phyloP scores from a whole-genome alignment of 1,284 basidiomycete genomes.

The Pisolithus thermaeus region DNA sequence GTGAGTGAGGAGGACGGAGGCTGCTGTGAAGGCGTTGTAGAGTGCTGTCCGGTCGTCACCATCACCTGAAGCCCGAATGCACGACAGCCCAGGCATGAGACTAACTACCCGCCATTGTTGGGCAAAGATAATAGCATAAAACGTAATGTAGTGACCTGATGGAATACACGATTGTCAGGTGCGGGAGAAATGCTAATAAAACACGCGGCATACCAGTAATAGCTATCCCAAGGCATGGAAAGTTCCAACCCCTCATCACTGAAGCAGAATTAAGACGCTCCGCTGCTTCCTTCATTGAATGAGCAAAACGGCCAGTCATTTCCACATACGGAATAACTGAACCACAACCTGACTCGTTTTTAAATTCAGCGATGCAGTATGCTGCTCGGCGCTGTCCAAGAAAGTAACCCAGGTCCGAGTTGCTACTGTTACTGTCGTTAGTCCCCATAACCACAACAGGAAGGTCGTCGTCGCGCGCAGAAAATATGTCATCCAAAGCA shows the following conservation, averaged over 20 bases:
- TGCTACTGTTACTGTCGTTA: background rate
- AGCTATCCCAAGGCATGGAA: background rate
- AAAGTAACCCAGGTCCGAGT: background rate
- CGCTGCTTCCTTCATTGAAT: background rate
- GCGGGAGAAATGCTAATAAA: background rate
- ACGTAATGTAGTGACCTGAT: background rate
- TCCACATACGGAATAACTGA: background rate
- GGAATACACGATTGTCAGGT: background rate
- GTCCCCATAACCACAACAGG: background rate
- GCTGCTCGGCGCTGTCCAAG: background rate
- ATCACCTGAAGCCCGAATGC: background rate
- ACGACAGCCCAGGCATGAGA: background rate
- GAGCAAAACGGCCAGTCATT: background rate
- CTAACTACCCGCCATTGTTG: background rate
- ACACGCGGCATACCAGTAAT: background rate
- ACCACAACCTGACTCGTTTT: background rate
- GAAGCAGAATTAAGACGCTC: too few relatives aligned
- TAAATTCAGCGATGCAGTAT: background rate
- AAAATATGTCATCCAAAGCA: background rate
- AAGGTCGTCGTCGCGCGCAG: background rate
- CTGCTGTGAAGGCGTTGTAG: background rate
- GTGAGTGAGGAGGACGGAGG: background rate
- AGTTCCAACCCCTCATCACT: background rate
- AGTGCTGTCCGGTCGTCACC: background rate
- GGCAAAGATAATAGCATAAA: background rate